Base-by-base conservation (phyloP, 2,329 filamentous ascomycete species). In the Rhynchosporium graminicola region DNA sequence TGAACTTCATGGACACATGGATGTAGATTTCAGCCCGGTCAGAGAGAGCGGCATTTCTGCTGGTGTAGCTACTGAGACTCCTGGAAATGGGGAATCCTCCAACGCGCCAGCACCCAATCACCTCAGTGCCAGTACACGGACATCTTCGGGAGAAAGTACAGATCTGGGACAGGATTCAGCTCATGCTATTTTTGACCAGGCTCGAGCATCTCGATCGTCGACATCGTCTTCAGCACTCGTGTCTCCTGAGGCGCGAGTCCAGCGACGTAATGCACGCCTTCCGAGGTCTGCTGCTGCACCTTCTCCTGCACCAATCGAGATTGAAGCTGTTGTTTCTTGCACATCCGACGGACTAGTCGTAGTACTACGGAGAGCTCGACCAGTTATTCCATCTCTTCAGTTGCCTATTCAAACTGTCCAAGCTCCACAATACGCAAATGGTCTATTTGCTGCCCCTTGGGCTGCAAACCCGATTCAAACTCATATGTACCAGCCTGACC, bases 251-350 rank as follows among this genome's bases (percentile, higher is more conserved):
- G 57, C 28, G 28, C 45, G 57, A 12, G 10, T n/a, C 15, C 65
- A 67, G 46, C 60, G 55, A 26, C 67, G 71, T 20, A 52, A 48
- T 31, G 45, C 28, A 29, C 46, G 46, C 13, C 55, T 56, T 5
- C 33, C 31, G 3, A 46, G 2, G 10, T 38, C 40, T 13, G 59
- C 64, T 13, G 69, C 72, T 13, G 57, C 64, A 12, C 69, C 72
- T 13, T 72, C 74, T 33, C 69, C 70, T 0, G 72, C 78, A 6
- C 76, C 81, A 1, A 80, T 92, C 57, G 91, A 96, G 76, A 79
- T 96, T 3, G 92, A 96, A 76, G 92, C 91, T 2, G 91, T 96
- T n/a, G 87, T 96, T 4, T 96, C 92, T 0, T 96, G 92, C 76
- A 92, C 91, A 2, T 96, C 92, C 0, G 92, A 96, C 74, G 92